Percentiles rank a stretch among this genome's conserved stretches.
These are phyloP conservation scores for Peronosclerospora sorghi DNA, from an alignment of 352 stramenopile genomes.

Conservation along the genomic window DNA sequence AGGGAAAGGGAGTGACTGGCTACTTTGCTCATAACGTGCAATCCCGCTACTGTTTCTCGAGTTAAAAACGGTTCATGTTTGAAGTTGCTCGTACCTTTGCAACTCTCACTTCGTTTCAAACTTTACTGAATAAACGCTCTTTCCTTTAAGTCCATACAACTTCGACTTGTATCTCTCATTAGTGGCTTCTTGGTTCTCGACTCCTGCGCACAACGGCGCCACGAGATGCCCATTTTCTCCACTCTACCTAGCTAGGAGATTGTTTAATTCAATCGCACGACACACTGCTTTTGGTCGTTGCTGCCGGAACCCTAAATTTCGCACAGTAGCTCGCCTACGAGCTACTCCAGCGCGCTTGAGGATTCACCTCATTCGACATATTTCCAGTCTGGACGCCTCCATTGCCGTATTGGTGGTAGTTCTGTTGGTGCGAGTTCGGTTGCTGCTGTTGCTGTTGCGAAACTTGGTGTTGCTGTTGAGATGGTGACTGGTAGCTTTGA, in stretches of 20 bases:
- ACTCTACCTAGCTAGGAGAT: slow-evolving; percentile 21
- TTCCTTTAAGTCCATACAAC: slow-evolving; percentile 24
- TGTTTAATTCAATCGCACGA: slow-evolving; percentile 10
- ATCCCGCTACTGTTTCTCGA: no score
- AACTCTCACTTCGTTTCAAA: no score
- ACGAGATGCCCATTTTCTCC: slow-evolving; percentile 12
- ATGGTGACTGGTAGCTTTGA: slow-evolving; percentile 65
- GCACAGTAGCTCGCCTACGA: slow-evolving; percentile 32
- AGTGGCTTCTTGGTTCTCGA: slow-evolving; percentile 1
- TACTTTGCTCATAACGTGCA: no score
- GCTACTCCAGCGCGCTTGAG: slow-evolving; percentile 58
- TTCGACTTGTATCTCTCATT: slow-evolving; percentile 15
- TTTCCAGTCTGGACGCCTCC: slow-evolving; percentile 36
- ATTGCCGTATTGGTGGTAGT: slow-evolving; percentile 68
- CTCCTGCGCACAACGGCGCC: slow-evolving; percentile 15
- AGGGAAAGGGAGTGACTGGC: no score
- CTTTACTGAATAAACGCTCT: slow-evolving; percentile 19
- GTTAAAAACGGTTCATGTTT: no score
- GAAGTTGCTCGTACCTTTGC: no score
- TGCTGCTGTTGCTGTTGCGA: slow-evolving; percentile 59
- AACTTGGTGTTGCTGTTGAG: slow-evolving; percentile 35
- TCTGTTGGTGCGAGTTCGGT: slow-evolving; percentile 55
- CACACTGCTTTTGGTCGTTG: slow-evolving; percentile 28
- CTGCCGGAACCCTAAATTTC: not conserved
- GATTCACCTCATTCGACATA: slow-evolving; percentile 32